phyloP scores from a whole-genome alignment of 495 filamentous ascomycete species.

The Trichoderma virens region DNA sequence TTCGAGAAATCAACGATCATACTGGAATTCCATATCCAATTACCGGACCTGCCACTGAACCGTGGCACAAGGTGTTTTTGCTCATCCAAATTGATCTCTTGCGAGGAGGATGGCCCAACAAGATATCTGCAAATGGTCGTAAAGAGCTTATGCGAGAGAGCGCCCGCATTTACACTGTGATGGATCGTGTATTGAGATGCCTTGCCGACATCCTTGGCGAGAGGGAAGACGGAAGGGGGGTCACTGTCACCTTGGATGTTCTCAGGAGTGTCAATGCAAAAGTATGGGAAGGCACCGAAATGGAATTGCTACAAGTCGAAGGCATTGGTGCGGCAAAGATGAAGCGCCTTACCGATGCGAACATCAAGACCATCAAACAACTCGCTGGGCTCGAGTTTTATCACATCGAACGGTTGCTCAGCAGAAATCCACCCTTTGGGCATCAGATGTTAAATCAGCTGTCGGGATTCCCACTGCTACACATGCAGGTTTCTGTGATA shows the following conservation, averaged over 20 bases:
- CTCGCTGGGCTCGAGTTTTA: slow-evolving; percentile 59
- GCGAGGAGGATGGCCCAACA: slow-evolving; percentile 59
- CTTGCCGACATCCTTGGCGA: slow-evolving; percentile 68
- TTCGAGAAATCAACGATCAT: slow-evolving; percentile 75
- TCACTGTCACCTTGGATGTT: slow-evolving; percentile 66
- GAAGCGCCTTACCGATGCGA: slow-evolving; percentile 64
- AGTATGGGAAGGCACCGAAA: slow-evolving; percentile 79
- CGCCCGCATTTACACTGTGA: slow-evolving; percentile 59
- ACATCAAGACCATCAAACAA: slow-evolving; percentile 63
- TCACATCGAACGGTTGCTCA: slow-evolving; percentile 68
- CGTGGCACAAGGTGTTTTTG: slow-evolving; percentile 80
- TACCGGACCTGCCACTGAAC: slow-evolving; percentile 62
- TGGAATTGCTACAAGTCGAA: slow-evolving; percentile 81
- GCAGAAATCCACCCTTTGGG: slow-evolving; percentile 79
- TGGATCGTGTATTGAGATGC: slow-evolving; percentile 71
- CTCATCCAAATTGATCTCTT: slow-evolving; percentile 78
- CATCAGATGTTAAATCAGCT: slow-evolving; percentile 55
- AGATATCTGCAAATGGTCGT: slow-evolving; percentile 53
- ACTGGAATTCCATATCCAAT: slow-evolving; percentile 68
- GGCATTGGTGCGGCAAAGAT: slow-evolving; percentile 72
- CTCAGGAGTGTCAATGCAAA: slow-evolving; percentile 67
- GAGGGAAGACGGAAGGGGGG: slow-evolving; percentile 56
- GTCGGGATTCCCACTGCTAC: slow-evolving; percentile 67
- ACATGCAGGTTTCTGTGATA: slow-evolving; percentile 37
- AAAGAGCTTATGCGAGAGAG: slow-evolving; percentile 63